Conservation (phyloP, 352 stramenopile genomes). For the Pelagophyceae sp. region DNA sequence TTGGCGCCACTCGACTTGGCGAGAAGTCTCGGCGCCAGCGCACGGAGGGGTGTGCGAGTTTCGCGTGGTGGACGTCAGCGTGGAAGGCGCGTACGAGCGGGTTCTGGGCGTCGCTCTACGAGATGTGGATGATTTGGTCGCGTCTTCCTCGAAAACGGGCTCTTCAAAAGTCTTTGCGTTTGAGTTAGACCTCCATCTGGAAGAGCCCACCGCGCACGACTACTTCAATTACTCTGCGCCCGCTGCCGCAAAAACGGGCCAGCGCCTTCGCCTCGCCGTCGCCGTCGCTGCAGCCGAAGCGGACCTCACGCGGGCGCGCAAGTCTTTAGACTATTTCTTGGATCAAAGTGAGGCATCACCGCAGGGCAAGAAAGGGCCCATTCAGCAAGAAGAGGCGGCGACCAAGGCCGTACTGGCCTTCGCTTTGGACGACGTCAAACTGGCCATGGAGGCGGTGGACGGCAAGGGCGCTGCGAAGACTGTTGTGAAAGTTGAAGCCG, state of each 20-base stretch:
- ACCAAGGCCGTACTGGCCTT: too few species aligned
- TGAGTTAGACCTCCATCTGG: too few species aligned
- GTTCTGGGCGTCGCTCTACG: neutral
- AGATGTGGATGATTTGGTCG: neutral
- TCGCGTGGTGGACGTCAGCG: slow-evolving; percentile 3
- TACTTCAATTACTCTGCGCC: too few species aligned
- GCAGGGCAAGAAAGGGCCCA: too few species aligned
- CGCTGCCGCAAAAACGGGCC: too few species aligned
- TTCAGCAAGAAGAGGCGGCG: too few species aligned
- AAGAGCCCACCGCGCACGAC: too few species aligned
- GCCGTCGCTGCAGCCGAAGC: neutral
- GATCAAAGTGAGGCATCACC: too few species aligned
- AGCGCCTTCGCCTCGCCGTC: neutral
- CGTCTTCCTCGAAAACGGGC: too few species aligned
- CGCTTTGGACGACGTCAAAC: too few species aligned
- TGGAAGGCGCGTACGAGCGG: neutral
- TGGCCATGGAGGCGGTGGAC: neutral
- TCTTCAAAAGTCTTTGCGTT: too few species aligned
- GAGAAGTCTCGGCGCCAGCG: neutral
- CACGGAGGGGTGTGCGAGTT: neutral
- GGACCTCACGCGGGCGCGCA: neutral
- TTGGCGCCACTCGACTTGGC: neutral
- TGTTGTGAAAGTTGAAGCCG: neutral
- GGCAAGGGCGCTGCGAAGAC: neutral
- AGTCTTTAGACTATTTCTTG: neutral